Conservation (phyloP, 2,329 filamentous ascomycete genomes). For the Sporothrix pallida region DNA sequence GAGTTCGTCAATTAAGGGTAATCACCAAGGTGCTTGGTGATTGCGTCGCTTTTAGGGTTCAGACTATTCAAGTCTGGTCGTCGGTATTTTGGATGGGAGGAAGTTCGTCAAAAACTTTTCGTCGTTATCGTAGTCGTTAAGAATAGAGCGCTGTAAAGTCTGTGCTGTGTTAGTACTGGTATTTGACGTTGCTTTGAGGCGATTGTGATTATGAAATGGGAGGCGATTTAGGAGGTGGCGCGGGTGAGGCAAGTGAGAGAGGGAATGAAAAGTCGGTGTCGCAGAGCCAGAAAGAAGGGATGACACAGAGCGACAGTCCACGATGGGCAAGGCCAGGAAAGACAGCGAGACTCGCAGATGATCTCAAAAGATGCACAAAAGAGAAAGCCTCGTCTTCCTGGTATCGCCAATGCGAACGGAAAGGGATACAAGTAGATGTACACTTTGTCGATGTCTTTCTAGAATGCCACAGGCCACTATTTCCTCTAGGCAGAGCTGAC, state of each 20-base stretch:
- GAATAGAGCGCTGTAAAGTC: not conserved
- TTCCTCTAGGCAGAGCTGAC: not conserved
- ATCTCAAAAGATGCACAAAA: not conserved
- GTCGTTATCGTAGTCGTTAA: slow-evolving; percentile 17
- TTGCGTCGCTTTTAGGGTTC: slow-evolving; percentile 15
- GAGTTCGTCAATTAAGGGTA: slow-evolving; percentile 16
- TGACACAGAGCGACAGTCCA: not conserved
- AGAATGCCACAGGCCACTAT: not conserved
- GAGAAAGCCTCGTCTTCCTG: not conserved
- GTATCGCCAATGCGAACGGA: not conserved
- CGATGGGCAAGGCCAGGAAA: not conserved
- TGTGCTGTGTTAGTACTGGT: not conserved
- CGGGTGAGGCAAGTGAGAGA: not conserved
- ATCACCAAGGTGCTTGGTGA: slow-evolving; percentile 5
- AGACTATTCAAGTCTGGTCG: slow-evolving; percentile 15
- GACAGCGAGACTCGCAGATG: not conserved
- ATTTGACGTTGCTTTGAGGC: not conserved
- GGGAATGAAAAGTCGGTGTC: slow-evolving; percentile 24
- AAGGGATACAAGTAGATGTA: not conserved
- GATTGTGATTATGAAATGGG: not conserved
- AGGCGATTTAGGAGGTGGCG: slow-evolving; percentile 3
- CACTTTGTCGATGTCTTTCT: slow-evolving; percentile 12
- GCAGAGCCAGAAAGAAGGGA: not conserved
- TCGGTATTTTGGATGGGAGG: slow-evolving; percentile 2
- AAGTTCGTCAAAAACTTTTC: slow-evolving; percentile 7